Percentiles rank a stretch among this genome's conserved stretches.
Evolutionary conservation across 371 early-diverging fungal genomes (phyloP).

Genomic region (Paraphysoderma sedebokerense): DNA sequence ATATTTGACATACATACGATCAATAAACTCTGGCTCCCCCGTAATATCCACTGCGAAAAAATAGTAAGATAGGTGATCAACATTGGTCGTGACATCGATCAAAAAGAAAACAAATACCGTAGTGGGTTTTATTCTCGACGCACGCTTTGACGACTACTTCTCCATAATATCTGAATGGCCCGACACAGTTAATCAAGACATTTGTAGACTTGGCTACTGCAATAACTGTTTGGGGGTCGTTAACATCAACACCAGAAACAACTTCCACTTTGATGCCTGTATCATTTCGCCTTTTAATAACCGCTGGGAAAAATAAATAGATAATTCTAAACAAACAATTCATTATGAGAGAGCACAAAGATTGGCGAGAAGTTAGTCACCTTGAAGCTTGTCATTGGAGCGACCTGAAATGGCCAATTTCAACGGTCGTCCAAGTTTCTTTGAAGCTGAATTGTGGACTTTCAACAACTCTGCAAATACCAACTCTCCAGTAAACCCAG

Average conservation of each 20-base stretch:
- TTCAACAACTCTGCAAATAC: conserved; percentile 46
- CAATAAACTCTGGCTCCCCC: conserved; percentile 61
- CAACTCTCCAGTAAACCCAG: conserved; percentile 66
- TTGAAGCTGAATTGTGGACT: conserved; percentile 8
- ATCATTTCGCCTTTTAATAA: conserved; percentile 6
- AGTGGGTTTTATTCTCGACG: conserved; percentile 55
- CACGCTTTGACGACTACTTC: conserved; percentile 68
- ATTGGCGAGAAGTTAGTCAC: neutral
- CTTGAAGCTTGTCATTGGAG: neutral
- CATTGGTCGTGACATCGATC: conserved; percentile 59
- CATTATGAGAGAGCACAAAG: conserved; percentile 7
- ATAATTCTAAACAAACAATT: conserved; percentile 3
- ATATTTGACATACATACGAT: conserved; percentile 47
- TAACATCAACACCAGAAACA: conserved; percentile 40
- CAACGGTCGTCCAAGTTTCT: conserved; percentile 10
- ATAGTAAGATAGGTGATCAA: neutral
- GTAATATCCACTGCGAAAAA: neutral
- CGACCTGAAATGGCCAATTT: neutral
- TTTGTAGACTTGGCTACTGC: conserved; percentile 32
- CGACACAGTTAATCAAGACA: conserved; percentile 63
- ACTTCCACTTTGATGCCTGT: conserved; percentile 15
- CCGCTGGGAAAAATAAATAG: too few relatives aligned
- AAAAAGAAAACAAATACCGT: too few relatives aligned
- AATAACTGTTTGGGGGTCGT: conserved; percentile 29
- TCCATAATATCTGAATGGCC: conserved; percentile 66